These are phyloP conservation scores for Vachellia collinsii DNA, from an alignment of 306 rosid species.

Conservation along the genomic window DNA sequence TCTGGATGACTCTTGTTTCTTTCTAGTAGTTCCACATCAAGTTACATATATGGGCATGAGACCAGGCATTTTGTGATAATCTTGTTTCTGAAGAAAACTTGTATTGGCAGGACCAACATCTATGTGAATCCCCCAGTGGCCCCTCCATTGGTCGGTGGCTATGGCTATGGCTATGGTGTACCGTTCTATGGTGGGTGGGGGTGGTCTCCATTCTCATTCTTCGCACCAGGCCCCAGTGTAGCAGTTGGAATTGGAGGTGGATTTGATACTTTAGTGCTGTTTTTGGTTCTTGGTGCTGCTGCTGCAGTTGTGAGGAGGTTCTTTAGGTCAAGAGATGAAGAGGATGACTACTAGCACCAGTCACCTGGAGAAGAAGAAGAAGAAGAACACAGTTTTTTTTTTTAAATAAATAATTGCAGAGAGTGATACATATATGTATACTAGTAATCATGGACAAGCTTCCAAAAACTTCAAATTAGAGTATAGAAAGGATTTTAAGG, in stretches of 20 bases:
- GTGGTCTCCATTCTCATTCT: slow-evolving; percentile 97
- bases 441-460: background rate
- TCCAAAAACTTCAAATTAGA: background rate
- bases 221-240: slow-evolving; percentile 85
- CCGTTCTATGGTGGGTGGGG: slow-evolving; percentile 94
- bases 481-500: background rate
- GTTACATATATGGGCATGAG: background rate
- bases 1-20: background rate
- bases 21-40: background rate
- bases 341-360: slow-evolving; percentile 42
- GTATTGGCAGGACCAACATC: slow-evolving; percentile 74
- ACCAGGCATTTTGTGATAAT: background rate
- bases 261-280: slow-evolving; percentile 63
- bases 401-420: background rate
- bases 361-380: background rate
- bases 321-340: slow-evolving; percentile 65
- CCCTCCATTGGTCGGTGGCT: slow-evolving; percentile 90
- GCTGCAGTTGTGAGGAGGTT: slow-evolving; percentile 82
- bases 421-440: slow-evolving; percentile 3
- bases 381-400: background rate
- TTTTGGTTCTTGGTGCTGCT: slow-evolving; percentile 72
- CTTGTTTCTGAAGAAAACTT: slow-evolving; percentile 14
- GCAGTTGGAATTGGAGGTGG: slow-evolving; percentile 92
- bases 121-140: slow-evolving; percentile 85
- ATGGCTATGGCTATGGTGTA: slow-evolving; percentile 78